These are phyloP conservation scores for Ganoderma lingzhi DNA, from an alignment of 1,284 basidiomycete genomes.

Conservation along the genomic window DNA sequence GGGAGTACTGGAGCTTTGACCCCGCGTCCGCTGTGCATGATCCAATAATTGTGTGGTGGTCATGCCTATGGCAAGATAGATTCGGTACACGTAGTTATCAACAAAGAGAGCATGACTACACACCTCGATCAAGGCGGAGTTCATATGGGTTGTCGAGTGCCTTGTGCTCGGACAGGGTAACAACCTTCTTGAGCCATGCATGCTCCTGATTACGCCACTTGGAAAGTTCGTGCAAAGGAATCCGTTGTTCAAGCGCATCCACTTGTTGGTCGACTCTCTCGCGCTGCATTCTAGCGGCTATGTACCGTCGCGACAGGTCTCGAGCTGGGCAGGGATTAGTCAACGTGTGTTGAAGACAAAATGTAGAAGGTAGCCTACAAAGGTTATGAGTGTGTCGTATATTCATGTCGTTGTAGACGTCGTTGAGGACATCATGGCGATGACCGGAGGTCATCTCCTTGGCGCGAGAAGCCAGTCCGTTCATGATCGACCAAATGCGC, in stretches of 20 bases:
- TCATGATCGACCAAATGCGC: slow-evolving; percentile 14
- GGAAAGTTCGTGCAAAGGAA: background rate
- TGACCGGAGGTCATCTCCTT: slow-evolving; percentile 22
- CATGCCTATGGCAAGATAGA: background rate
- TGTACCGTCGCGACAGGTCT: background rate
- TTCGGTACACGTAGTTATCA: background rate
- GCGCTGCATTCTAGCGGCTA: background rate
- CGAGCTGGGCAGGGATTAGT: background rate
- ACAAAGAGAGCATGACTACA: background rate
- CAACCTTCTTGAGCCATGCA: background rate
- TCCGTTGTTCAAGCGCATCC: background rate
- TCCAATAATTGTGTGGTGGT: slow-evolving; percentile 6
- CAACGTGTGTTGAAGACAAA: no score
- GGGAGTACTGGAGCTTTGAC: no score
- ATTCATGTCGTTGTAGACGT: slow-evolving; percentile 14
- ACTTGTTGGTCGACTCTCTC: background rate
- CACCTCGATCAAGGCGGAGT: background rate
- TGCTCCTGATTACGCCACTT: background rate
- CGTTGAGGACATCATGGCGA: slow-evolving; percentile 13
- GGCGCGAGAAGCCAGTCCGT: background rate
- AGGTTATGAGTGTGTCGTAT: background rate
- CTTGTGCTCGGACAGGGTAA: slow-evolving; percentile 2
- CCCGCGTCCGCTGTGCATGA: background rate
- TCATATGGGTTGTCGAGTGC: slow-evolving; percentile 10
- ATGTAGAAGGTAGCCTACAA: no score